Conservation (phyloP, 2,329 filamentous ascomycete species). For the Monosporascus ibericus region DNA sequence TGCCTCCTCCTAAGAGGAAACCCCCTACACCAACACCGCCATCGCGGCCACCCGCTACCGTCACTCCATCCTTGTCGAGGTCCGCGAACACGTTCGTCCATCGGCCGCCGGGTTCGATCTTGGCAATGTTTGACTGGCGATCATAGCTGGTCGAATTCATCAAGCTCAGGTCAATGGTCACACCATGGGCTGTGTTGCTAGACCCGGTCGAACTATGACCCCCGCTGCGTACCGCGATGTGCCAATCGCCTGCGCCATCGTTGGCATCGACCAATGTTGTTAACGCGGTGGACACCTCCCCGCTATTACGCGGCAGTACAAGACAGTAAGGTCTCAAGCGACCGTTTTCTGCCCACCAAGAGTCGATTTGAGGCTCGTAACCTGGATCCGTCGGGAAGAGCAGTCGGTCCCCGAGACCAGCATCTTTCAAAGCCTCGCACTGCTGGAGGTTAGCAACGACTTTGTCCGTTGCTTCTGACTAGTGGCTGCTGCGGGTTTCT, state of each 20-base stretch:
- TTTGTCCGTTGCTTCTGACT: not conserved
- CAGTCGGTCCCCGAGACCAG: constrained; percentile 16
- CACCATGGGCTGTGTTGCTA: constrained; percentile 35
- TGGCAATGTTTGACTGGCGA: constrained; percentile 22
- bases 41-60: constrained; percentile 22
- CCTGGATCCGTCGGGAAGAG: constrained; percentile 13
- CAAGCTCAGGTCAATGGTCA: constrained; percentile 37
- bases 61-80: constrained; percentile 16
- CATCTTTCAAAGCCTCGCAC: constrained; percentile 17
- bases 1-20: constrained; percentile 24
- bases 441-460: constrained; percentile 3
- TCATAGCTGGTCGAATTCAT: constrained; percentile 29
- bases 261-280: constrained; percentile 11
- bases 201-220: constrained; percentile 39
- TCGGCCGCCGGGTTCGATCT: constrained; percentile 24
- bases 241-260: constrained; percentile 20
- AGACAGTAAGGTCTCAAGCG: constrained; percentile 18
- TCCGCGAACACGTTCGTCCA: constrained; percentile 22
- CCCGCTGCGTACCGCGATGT: constrained; percentile 43
- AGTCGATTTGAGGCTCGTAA: constrained; percentile 16
- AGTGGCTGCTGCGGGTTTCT: too few relatives aligned
- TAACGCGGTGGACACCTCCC: constrained; percentile 16
- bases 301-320: constrained; percentile 14
- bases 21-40: constrained; percentile 25
- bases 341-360: constrained; percentile 16